phyloP scores from a whole-genome alignment of 1,284 basidiomycete genomes.

The Retiboletus flavoniger region DNA sequence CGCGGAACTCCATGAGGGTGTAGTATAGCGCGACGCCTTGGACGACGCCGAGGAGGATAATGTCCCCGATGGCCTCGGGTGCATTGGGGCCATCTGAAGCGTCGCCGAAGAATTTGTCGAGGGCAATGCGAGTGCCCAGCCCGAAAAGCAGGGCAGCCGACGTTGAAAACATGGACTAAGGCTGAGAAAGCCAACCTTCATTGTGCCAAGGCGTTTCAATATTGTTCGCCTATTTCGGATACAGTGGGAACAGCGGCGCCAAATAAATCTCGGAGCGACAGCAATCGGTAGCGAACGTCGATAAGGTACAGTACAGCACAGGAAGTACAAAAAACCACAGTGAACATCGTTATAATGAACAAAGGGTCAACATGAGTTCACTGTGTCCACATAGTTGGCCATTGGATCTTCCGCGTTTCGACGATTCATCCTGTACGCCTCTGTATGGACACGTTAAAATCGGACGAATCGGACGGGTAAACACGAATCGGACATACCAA shows the following conservation, averaged over 20 bases:
- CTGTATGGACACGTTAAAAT: constrained; percentile 41
- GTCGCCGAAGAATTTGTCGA: constrained; percentile 53
- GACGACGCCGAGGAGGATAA: constrained; percentile 67
- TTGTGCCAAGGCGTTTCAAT: constrained; percentile 16
- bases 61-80: constrained; percentile 50
- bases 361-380: constrained; percentile 34
- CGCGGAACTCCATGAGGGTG: constrained; percentile 52
- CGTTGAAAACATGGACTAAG: constrained; percentile 41
- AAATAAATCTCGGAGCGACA: constrained; percentile 12
- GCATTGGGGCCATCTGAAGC: constrained; percentile 35
- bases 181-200: constrained; percentile 23
- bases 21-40: constrained; percentile 74
- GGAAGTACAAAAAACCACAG: constrained; percentile 7
- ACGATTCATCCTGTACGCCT: constrained; percentile 80
- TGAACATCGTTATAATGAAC: constrained; percentile 26
- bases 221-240: constrained; percentile 26
- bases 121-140: constrained; percentile 66
- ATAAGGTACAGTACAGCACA: constrained; percentile 26
- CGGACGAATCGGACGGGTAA: background rate
- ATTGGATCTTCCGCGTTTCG: constrained; percentile 81
- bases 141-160: constrained; percentile 47
- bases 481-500: constrained; percentile 56
- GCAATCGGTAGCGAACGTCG: background rate
- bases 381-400: constrained; percentile 76
- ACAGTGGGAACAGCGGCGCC: constrained; percentile 38